Conservation (phyloP, 75 land plant species). For the Picea sitchensis region DNA sequence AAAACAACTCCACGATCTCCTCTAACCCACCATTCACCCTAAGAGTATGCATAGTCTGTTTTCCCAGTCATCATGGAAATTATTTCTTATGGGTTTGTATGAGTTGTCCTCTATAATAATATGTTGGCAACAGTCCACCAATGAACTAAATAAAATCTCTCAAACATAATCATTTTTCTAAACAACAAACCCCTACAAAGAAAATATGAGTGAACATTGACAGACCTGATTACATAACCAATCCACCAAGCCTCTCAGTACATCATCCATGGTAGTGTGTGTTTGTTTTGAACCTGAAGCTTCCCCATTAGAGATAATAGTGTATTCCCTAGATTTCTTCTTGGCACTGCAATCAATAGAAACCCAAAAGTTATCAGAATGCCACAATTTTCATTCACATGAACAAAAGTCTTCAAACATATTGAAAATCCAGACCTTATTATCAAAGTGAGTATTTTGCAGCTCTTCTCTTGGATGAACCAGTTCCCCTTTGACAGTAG, state of each 20-base stretch:
- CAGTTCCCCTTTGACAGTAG: slow-evolving; percentile 86
- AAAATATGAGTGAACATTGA: slow-evolving; percentile 6
- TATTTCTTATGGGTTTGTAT: neutral
- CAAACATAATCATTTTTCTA: neutral
- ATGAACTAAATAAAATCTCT: neutral
- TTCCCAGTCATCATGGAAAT: neutral
- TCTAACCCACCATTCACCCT: neutral
- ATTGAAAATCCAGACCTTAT: slow-evolving; percentile 56
- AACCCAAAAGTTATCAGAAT: neutral
- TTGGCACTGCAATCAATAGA: neutral
- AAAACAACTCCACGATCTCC: neutral
- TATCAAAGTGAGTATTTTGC: slow-evolving; percentile 78
- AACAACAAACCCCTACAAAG: neutral
- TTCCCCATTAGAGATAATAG: slow-evolving; percentile 38
- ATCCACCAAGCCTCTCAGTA: slow-evolving; percentile 57
- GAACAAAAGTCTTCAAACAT: neutral
- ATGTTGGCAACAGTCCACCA: neutral
- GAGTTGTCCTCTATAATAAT: neutral
- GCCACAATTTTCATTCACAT: neutral
- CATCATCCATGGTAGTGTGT: slow-evolving; percentile 57
- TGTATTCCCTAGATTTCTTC: slow-evolving; percentile 13
- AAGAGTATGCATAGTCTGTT: neutral
- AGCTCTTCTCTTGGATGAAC: slow-evolving; percentile 97
- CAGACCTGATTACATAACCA: slow-evolving; percentile 80
- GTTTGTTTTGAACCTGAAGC: slow-evolving; percentile 55